Evolutionary conservation across 2,329 filamentous ascomycete species (phyloP).

Genomic region (Neonectria sp.): DNA sequence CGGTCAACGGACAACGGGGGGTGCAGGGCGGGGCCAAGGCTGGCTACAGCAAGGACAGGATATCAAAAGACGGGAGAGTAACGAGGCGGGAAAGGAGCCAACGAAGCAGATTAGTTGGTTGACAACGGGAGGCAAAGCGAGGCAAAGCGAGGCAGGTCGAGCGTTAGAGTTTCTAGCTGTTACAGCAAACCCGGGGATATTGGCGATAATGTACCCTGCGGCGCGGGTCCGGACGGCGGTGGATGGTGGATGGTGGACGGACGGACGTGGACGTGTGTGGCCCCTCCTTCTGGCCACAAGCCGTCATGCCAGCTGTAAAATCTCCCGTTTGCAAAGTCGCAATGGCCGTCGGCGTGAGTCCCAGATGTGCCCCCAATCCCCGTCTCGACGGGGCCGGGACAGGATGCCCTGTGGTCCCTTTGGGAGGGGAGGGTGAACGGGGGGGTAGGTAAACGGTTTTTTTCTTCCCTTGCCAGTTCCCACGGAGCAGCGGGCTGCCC

Average conservation of each 20-base stretch:
- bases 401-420: constrained; percentile 42
- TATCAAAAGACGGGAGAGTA: constrained; percentile 44
- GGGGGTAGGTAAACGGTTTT: constrained; percentile 38
- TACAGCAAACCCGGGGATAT: constrained; percentile 43
- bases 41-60: constrained; percentile 41
- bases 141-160: constrained; percentile 34
- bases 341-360: constrained; percentile 38
- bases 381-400: constrained; percentile 35
- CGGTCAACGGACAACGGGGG: constrained; percentile 6
- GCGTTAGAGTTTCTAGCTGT: constrained; percentile 43
- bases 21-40: constrained; percentile 37
- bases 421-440: constrained; percentile 32
- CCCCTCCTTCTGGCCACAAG: constrained; percentile 35
- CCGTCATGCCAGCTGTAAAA: constrained; percentile 45
- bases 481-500: constrained; percentile 26
- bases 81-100: constrained; percentile 43
- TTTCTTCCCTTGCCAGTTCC: constrained; percentile 21
- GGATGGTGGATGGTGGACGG: constrained; percentile 23
- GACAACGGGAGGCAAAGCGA: constrained; percentile 44
- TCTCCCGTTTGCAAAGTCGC: constrained; percentile 35
- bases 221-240: constrained; percentile 32
- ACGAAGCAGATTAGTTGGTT: constrained; percentile 44
- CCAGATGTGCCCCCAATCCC: constrained; percentile 43
- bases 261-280: constrained; percentile 30
- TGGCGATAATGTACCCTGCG: constrained; percentile 47